Evolutionary conservation across 192 early-diverging fungal species (phyloP).

Genomic region (Jimgerdemannia lactiflua): DNA sequence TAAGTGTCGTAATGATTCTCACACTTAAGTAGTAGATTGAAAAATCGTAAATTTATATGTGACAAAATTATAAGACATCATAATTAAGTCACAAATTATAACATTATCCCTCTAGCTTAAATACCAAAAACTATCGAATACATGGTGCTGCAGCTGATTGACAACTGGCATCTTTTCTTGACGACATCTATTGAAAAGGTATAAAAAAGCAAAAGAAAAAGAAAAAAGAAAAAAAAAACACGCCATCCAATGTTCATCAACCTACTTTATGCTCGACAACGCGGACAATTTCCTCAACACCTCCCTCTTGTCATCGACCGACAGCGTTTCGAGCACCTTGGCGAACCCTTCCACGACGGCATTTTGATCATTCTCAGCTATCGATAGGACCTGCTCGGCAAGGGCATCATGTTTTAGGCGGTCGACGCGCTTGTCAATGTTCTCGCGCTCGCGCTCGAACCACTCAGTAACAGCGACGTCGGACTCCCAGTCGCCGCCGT

Average conservation of each 20-base stretch:
- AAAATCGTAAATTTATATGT: too few species aligned
- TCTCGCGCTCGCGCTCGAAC: slow-evolving; percentile 47
- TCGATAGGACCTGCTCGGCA: slow-evolving; percentile 16
- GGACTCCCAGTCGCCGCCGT: slow-evolving; percentile 38
- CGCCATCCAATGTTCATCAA: not conserved
- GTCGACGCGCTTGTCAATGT: slow-evolving; percentile 33
- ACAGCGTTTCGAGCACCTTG: slow-evolving; percentile 26
- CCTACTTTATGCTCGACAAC: slow-evolving; percentile 9
- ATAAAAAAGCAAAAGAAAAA: too few species aligned
- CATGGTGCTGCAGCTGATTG: too few species aligned
- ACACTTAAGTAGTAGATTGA: too few species aligned
- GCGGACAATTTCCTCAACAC: slow-evolving; percentile 13
- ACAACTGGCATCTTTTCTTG: too few species aligned
- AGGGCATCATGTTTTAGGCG: slow-evolving; percentile 28
- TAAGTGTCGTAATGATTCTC: too few species aligned
- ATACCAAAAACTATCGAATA: too few species aligned
- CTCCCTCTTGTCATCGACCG: slow-evolving; percentile 17
- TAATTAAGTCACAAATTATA: too few species aligned
- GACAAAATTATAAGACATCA: too few species aligned
- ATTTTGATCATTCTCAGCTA: slow-evolving; percentile 22
- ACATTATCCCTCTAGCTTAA: too few species aligned
- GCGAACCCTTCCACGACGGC: slow-evolving; percentile 37
- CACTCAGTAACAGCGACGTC: slow-evolving; percentile 54
- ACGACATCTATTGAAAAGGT: too few species aligned
- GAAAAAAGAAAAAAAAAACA: not conserved